Conservation (phyloP, 129 eudicot species). For the Lonicera japonica region DNA sequence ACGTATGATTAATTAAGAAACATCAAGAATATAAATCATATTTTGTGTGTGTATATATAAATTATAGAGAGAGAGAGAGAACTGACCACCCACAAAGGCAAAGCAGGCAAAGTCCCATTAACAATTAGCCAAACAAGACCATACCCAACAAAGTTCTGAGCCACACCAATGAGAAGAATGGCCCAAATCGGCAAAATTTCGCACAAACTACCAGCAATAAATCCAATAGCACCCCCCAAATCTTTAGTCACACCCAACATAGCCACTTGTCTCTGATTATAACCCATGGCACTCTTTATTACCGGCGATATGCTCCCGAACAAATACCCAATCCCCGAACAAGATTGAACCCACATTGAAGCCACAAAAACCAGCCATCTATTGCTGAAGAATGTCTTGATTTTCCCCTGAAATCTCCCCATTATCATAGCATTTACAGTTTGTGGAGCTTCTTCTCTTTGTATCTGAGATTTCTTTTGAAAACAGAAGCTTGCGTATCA, state of each 20-base stretch:
- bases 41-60: neutral
- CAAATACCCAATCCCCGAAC: conserved; percentile 60
- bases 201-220: conserved; percentile 47
- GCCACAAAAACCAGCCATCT: conserved; percentile 71
- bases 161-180: conserved; percentile 45
- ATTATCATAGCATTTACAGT: conserved; percentile 12
- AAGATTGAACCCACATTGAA: conserved; percentile 70
- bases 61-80: conserved; percentile 3
- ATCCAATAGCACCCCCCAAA: conserved; percentile 54
- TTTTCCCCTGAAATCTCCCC: conserved; percentile 25
- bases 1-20: too few relatives aligned
- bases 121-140: conserved; percentile 54
- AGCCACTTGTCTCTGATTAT: conserved; percentile 52
- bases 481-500: neutral
- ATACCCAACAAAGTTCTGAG: conserved; percentile 55
- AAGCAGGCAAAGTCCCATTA: conserved; percentile 34
- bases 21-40: too few relatives aligned
- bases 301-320: conserved; percentile 73
- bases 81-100: conserved; percentile 68
- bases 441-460: neutral
- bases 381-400: conserved; percentile 24
- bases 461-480: too few relatives aligned
- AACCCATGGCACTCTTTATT: conserved; percentile 52
- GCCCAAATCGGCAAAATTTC: conserved; percentile 60
- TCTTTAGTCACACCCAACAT: conserved; percentile 62